These are phyloP conservation scores for Rhizoclosmatium globosum DNA, from an alignment of 192 early-diverging fungal genomes.

Conservation along the genomic window DNA sequence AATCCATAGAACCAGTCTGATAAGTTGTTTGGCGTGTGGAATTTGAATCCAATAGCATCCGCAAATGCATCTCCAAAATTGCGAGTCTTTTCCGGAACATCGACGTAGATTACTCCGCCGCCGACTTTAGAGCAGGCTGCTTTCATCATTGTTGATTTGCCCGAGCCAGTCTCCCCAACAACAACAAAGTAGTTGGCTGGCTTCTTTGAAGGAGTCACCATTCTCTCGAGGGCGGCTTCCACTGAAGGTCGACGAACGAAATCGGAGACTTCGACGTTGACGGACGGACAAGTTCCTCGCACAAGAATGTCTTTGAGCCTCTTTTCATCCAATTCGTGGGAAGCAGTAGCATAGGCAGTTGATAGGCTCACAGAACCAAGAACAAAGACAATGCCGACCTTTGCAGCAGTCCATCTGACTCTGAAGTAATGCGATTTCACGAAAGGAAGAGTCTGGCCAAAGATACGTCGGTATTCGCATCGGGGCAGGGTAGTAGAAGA, in stretches of 20 bases:
- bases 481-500: neutral
- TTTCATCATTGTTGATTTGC: conserved; percentile 23
- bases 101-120: conserved; percentile 3
- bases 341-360: neutral
- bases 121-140: conserved; percentile 18
- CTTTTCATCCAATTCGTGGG: conserved; percentile 13
- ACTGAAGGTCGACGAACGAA: conserved; percentile 4
- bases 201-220: neutral
- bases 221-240: neutral
- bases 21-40: neutral
- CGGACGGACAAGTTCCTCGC: neutral
- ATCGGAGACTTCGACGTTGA: neutral
- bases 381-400: neutral
- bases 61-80: conserved; percentile 15
- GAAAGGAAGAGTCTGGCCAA: neutral
- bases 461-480: neutral
- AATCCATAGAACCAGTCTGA: neutral
- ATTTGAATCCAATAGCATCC: conserved; percentile 12
- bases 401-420: neutral
- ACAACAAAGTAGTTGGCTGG: conserved; percentile 15
- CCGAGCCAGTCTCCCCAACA: conserved; percentile 2
- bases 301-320: conserved; percentile 2
- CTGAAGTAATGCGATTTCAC: neutral
- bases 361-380: neutral
- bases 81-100: conserved; percentile 10